Percentiles rank a stretch among this genome's conserved stretches.
These are phyloP conservation scores for Brassica napus DNA, from an alignment of 345 rosid genomes.

Conservation along the genomic window Da-Ae NC_063434.1:2381501-2382000, in stretches of 20 bases:
- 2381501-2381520: conserved; percentile 82
- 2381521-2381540: conserved; percentile 89
- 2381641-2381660: conserved; percentile 63
- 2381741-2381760: neutral
- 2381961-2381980: neutral
- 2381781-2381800: neutral
- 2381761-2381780: conserved; percentile 4
- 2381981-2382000: neutral
- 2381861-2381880: conserved; percentile 57
- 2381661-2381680: conserved; percentile 88
- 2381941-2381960: conserved; percentile 16
- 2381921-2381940: conserved; percentile 35
- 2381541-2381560: conserved; percentile 19
- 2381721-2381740: conserved; percentile 59
- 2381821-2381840: conserved; percentile 61
- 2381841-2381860: conserved; percentile 49
- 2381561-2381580: conserved; percentile 10
- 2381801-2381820: conserved; percentile 53
- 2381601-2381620: conserved; percentile 65
- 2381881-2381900: conserved; percentile 81
- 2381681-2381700: conserved; percentile 72
- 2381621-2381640: conserved; percentile 88
- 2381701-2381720: conserved; percentile 84
- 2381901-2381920: conserved; percentile 79
- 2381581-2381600: conserved; percentile 13